Evolutionary conservation across 1,284 basidiomycete genomes (phyloP).

Genomic region (Taiwanofungus camphoratus): DNA sequence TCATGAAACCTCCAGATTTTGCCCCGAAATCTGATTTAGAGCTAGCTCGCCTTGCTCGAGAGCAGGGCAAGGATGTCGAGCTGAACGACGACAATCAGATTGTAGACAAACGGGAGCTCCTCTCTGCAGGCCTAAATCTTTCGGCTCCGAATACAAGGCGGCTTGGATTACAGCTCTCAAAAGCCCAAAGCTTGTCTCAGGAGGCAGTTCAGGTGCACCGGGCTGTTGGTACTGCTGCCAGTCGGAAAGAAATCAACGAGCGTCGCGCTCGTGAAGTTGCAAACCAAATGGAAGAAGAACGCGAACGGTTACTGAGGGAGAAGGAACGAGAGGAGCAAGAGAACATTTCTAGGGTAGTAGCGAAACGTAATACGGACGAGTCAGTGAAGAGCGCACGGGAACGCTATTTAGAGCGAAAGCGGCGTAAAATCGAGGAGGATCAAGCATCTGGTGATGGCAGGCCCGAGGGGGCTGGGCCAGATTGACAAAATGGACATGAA

Average conservation of each 20-base stretch:
- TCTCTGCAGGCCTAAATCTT: slow-evolving; percentile 90
- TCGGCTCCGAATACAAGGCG: slow-evolving; percentile 73
- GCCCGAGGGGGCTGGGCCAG: slow-evolving; percentile 5
- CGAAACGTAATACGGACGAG: slow-evolving; percentile 65
- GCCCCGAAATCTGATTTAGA: slow-evolving; percentile 62
- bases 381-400: slow-evolving; percentile 70
- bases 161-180: slow-evolving; percentile 37
- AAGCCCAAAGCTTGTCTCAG: slow-evolving; percentile 24
- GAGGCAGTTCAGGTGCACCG: slow-evolving; percentile 46
- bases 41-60: slow-evolving; percentile 60
- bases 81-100: slow-evolving; percentile 98
- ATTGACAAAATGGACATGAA: too few species aligned
- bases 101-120: slow-evolving; percentile 90
- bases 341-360: slow-evolving; percentile 46
- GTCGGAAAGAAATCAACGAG: slow-evolving; percentile 73
- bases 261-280: slow-evolving; percentile 70
- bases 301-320: slow-evolving; percentile 51
- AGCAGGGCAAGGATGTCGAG: slow-evolving; percentile 84
- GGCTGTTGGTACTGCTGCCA: slow-evolving; percentile 78
- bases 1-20: slow-evolving; percentile 63
- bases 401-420: slow-evolving; percentile 77
- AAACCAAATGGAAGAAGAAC: slow-evolving; percentile 70
- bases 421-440: slow-evolving; percentile 62
- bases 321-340: slow-evolving; percentile 55
- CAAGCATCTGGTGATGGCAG: slow-evolving; percentile 13